Evolutionary conservation across 1,284 basidiomycete species (phyloP), one percentile per base, ranked within the genome.

Genomic region (Pseudozyma pruni): DNA sequence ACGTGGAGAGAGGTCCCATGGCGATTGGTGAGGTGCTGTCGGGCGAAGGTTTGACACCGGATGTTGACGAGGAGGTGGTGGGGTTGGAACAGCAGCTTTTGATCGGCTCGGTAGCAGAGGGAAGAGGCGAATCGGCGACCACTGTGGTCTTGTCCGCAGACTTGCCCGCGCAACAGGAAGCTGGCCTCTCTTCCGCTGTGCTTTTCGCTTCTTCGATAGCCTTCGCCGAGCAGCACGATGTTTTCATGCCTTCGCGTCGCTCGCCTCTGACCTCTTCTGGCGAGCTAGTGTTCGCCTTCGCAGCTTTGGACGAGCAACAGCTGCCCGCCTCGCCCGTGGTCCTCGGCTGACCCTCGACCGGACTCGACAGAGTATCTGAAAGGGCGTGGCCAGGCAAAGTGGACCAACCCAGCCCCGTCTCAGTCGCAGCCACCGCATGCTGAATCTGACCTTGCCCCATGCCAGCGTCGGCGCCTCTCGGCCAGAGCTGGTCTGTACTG

Each of bases 381-480:
- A 53, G 44, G 17, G 25, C 44, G 5, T 41, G 57, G 2, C 29
- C 50, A 2, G 67, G 60, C 22, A 70, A 25, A 3, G 67, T 70
- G 16, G 67, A 70, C 67, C 67, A 70, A 0, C 67, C 67, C 14
- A 70, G 34, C 8, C 67, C 67, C 4, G 54, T 61, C 41, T 70
- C 67, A 23, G 56, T 51, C 4, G 67, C 67, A 3, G 67, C 67
- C 20, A 58, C n/a, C 3, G 60, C 39, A 22, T 70, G 60, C n/a
- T 67, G 69, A 19, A 72, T 66, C 44, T 72, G 69, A 20, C 69
- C 69, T 29, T 72, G 69, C 5, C 69, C 69, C 71, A 74, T 74
- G 1, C 71, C 71, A 7, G 58, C 56, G 23, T 55, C 48, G 13
- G 58, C 53, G 1, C 71, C 71, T 19, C 71, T 50, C 0, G 71